Evolutionary conservation across 2,329 filamentous ascomycete genomes (phyloP), one percentile per base, ranked within the genome.

Genomic region (Stemphylium beticola): DNA sequence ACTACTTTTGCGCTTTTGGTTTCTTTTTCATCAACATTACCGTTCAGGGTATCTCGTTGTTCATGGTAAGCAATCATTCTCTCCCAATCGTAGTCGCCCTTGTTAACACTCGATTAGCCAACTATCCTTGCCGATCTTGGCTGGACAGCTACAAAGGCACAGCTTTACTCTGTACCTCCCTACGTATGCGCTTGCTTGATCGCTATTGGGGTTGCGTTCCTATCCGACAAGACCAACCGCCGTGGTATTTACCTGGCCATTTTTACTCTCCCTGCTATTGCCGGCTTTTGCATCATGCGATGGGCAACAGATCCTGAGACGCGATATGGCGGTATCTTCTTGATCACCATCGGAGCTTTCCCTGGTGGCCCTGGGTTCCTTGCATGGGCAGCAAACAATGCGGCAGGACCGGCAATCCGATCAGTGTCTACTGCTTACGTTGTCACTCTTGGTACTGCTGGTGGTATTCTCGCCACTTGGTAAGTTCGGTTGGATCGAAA

Each of bases 371-470:
- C 83, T 0, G 82, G 82, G 0, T 85, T 85, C 72, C 65, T 87
- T 38, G 79, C 79, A 5, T 86, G 84, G 84, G 83, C 79, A 0
- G 76, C 85, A 51, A 86, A 86, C 66, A 86, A 87, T 58, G 78
- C 84, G 0, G 79, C 81, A 0, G 83, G 84, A 0, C 83, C 84
- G 0, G 79, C 83, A 9, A 76, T 86, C 1, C 79, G 83, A 20
- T 84, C 84, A 4, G 81, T 86, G 0, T 79, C 82, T 0, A 78
- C 81, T 18, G 83, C 77, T 3, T 86, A 83, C 57, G 81, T 86
- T 57, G 85, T 88, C 32, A 93, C 96, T 73, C 88, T 87, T 2
- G 84, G 84, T 10, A 85, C 82, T 0, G 74, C 82, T 10, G 84
- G 84, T 34, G 83, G 83, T 22, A 82, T 87, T 36, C 71, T 86